Evolutionary conservation across 768 basidiomycete genomes (phyloP).

Genomic region (Botryobasidium botryosum): DNA sequence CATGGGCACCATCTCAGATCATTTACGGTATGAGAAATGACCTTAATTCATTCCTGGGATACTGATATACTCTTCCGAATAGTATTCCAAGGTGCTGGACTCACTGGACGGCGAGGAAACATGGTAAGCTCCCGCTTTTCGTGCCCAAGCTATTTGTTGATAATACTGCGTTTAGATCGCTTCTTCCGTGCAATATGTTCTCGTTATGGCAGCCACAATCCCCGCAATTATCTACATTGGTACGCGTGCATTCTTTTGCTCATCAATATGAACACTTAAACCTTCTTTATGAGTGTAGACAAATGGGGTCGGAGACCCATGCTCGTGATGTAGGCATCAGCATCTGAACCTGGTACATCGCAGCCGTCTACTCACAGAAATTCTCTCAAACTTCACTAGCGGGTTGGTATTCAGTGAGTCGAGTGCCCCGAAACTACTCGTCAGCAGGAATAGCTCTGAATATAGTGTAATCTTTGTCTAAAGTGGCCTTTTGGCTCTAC

Average conservation of each 20-base stretch:
- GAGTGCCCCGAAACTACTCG: too few relatives aligned
- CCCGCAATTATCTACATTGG: slow-evolving; percentile 28
- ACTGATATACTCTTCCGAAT: too few relatives aligned
- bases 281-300: slow-evolving; percentile 47
- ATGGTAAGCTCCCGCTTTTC: slow-evolving; percentile 60
- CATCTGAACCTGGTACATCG: too few relatives aligned
- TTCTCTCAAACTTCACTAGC: not conserved
- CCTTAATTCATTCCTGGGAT: too few relatives aligned
- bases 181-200: slow-evolving; percentile 26
- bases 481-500: slow-evolving; percentile 62
- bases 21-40: too few relatives aligned
- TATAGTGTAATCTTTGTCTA: slow-evolving; percentile 1
- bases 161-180: too few relatives aligned
- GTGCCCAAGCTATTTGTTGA: slow-evolving; percentile 29
- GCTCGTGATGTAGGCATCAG: slow-evolving; percentile 39
- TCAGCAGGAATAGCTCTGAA: not conserved
- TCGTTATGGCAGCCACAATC: slow-evolving; percentile 27
- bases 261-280: slow-evolving; percentile 10
- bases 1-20: slow-evolving; percentile 14
- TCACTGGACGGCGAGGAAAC: slow-evolving; percentile 58
- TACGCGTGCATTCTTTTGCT: slow-evolving; percentile 20
- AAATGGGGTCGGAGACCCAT: slow-evolving; percentile 67
- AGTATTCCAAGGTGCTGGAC: slow-evolving; percentile 61
- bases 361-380: too few relatives aligned
- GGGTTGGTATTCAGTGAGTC: slow-evolving; percentile 4